Base-by-base conservation (phyloP, 169 alveolate genomes). In the Cryptosporidium meleagridis region DNA sequence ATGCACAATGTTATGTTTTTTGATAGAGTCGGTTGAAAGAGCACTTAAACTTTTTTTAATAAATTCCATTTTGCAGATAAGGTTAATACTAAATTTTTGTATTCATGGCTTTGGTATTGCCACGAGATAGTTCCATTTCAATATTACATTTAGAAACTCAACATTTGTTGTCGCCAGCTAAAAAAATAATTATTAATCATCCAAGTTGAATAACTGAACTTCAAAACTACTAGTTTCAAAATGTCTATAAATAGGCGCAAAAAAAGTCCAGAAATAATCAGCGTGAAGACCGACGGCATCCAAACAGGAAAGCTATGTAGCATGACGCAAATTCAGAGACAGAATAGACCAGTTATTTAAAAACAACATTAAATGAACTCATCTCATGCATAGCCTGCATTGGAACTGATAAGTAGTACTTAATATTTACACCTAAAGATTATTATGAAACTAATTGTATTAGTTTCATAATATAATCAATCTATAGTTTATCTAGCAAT, bases 31-130 rank as follows among this genome's bases (percentile, higher is more conserved):
- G 5, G 18, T 55, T 14, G 45, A 45, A 44, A 31, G 16, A 2
- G 65, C 67, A 70, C 21, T 70, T 26, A 44, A n/a, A 21, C 44
- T 70, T 70, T 51, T 51, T 58, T 31, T 52, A 31, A 45, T 70
- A 10, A 45, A 51, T n/a, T 70, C 58, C 85, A 70, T 70, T 70
- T 48, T 29, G 58, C 3, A 70, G 8, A 6, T 70, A 51, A 26
- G 16, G 1, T 18, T 0, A 3, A 10, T 10, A 67, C 61, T 69
- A 39, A 39, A 33, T 69, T 41, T 41, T 23, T 41, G 21, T 69
- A 18, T 21, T 51, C 55, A 69, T 69, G 33, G 61, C 33, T 37
- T 69, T n/a, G 23, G 9, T 69, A 41, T 69, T 41, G 18, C 9
- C 8, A 69, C 39, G 10, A 69, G 14, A 3, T 39, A 14, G 35